Base-by-base conservation (phyloP, 202 grass and related monocot species). In the Panicum virgatum region DNA sequence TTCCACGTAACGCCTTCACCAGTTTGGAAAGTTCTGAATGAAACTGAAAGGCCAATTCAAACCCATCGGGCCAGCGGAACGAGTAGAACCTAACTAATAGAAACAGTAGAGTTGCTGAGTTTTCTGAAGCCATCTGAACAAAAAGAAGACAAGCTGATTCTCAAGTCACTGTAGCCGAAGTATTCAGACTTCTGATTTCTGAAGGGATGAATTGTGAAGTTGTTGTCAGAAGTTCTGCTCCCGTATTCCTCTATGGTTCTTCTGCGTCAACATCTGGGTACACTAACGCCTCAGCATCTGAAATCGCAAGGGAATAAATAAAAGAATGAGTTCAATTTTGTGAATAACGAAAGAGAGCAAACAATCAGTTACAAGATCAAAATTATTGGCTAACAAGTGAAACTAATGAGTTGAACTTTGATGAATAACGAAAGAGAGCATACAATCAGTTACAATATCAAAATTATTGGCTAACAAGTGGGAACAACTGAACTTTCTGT, bases 161-260 rank as follows among this genome's bases (percentile, higher is more conserved):
- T 82, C 9, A n/a, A 40, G 56, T 62, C 57, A 29, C 12, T 37
- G 16, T 37, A 34, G 73, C 69, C 15, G 3, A 51, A 32, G 19
- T n/a, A 48, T 8, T 30, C 12, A 36, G 12, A 36, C 67, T 47
- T 81, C 40, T 46, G 39, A 60, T 69, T 46, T 59, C 39, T 36
- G 39, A 81, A 70, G 43, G 60, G 30, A 46, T 82, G 80, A 73
- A 62, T 16, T 82, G 66, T 34, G 53, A 81, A 11, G 79, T 16
- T 58, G 56, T 32, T 37, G 69, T 82, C 39, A 46, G 39, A 56
- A 71, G 14, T 71, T 54, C 38, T 71, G 42, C 26, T 69, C 65
- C 44, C 69, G 15, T 34, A 32, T 47, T 72, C 69, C 69, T 51
- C 69, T 72, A 52, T 12, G 44, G 69, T 51, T 12, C 39, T 44